Conservation (phyloP, 75 land plant species). For the Pinus tabuliformis region DNA sequence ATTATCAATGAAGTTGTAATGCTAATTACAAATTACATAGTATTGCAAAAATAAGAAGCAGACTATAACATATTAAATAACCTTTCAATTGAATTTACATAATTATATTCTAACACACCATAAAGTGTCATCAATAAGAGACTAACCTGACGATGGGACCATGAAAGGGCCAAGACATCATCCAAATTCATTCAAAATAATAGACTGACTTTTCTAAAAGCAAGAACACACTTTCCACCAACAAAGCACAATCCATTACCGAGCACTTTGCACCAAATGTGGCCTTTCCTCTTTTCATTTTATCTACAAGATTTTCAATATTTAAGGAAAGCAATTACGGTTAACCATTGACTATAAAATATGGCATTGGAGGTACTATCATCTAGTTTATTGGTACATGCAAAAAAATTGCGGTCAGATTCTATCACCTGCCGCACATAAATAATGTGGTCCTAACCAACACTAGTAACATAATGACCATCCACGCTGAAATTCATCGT, state of each 20-base stretch:
- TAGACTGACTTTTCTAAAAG: conserved; percentile 75
- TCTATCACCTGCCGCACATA: conserved; percentile 83
- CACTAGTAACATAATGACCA: conserved; percentile 82
- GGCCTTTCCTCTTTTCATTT: conserved; percentile 39
- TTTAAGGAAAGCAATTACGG: too few relatives aligned
- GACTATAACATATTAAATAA: too few relatives aligned
- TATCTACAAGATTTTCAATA: conserved; percentile 12
- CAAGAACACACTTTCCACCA: conserved; percentile 63
- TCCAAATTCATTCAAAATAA: conserved; percentile 75
- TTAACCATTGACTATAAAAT: too few relatives aligned
- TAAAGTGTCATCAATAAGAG: too few relatives aligned
- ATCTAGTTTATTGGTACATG: too few relatives aligned
- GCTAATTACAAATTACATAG: too few relatives aligned
- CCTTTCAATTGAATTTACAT: too few relatives aligned
- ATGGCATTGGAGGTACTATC: too few relatives aligned
- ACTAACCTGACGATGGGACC: conserved; percentile 33
- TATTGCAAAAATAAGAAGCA: too few relatives aligned
- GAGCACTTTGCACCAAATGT: conserved; percentile 42
- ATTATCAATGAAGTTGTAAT: too few relatives aligned
- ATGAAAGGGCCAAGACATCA: conserved; percentile 90
- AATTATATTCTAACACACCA: too few relatives aligned
- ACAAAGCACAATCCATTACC: conserved; percentile 31
- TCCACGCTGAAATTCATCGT: conserved; percentile 82
- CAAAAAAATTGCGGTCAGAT: not conserved
- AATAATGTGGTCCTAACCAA: conserved; percentile 89